A percentile compares a stretch with the other conserved stretches of the same genome.
Evolutionary conservation across 2,329 filamentous ascomycete species (phyloP).

Genomic region (Fusarium keratoplasticum): DNA sequence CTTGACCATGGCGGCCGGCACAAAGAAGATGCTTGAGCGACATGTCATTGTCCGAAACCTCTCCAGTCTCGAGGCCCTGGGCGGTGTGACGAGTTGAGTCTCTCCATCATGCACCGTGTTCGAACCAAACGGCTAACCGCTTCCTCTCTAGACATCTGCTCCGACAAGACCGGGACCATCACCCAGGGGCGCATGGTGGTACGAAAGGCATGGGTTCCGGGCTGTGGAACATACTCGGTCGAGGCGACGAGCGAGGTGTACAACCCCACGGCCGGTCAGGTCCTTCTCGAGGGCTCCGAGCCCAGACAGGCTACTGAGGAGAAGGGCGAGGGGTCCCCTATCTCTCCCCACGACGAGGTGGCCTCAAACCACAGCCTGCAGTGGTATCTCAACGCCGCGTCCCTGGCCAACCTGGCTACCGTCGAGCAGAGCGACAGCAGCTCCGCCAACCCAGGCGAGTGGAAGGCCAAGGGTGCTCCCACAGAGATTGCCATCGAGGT

Average conservation of each 20-base stretch:
- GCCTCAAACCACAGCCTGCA: slow-evolving; percentile 48
- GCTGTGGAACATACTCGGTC: slow-evolving; percentile 49
- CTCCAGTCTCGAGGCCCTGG: slow-evolving; percentile 60
- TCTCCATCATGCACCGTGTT: slow-evolving; percentile 7
- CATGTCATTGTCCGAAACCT: slow-evolving; percentile 63
- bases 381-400: slow-evolving; percentile 67
- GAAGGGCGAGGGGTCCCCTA: not conserved
- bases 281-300: slow-evolving; percentile 27
- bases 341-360: not conserved
- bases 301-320: slow-evolving; percentile 21
- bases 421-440: slow-evolving; percentile 60
- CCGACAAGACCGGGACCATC: slow-evolving; percentile 50
- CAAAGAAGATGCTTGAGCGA: slow-evolving; percentile 59
- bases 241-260: slow-evolving; percentile 46
- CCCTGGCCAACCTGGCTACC: slow-evolving; percentile 70
- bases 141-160: slow-evolving; percentile 43
- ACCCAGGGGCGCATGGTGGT: slow-evolving; percentile 48
- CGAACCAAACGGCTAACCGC: slow-evolving; percentile 2
- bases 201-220: slow-evolving; percentile 47
- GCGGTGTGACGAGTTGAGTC: slow-evolving; percentile 58
- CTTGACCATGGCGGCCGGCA: slow-evolving; percentile 64
- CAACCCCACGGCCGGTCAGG: slow-evolving; percentile 42
- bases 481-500: slow-evolving; percentile 71
- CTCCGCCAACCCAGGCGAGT: slow-evolving; percentile 41
- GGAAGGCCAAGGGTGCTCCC: slow-evolving; percentile 60